Evolutionary conservation across 176 grass and related monocot species (phyloP).

Genomic region (Eremochloa ophiuroides): DNA sequence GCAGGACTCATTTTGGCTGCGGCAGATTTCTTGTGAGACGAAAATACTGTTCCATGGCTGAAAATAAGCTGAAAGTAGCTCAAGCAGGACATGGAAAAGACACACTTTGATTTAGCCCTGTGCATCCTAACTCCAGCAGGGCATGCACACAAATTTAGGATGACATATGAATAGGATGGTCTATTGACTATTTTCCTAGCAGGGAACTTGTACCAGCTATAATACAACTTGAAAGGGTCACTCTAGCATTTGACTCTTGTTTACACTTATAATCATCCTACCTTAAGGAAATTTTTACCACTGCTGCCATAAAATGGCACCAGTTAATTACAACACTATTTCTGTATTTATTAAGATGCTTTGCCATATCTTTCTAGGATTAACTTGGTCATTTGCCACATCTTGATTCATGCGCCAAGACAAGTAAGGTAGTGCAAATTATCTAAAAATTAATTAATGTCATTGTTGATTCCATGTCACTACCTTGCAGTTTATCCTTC

Average conservation of each 20-base stretch:
- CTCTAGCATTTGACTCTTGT: neutral
- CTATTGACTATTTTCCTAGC: neutral
- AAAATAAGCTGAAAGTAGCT: no score
- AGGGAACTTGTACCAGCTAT: neutral
- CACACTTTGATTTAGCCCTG: neutral
- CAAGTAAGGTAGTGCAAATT: neutral
- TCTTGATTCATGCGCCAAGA: neutral
- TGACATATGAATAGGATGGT: neutral
- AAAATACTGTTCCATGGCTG: no score
- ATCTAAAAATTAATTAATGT: slow-evolving; percentile 9
- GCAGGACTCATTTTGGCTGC: no score
- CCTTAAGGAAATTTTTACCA: neutral
- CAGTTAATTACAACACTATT: neutral
- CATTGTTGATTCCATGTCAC: neutral
- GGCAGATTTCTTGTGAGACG: no score
- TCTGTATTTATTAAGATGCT: neutral
- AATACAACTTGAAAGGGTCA: neutral
- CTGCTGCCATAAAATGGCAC: neutral
- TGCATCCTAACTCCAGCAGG: slow-evolving; percentile 6
- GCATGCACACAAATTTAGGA: neutral
- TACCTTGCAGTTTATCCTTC: slow-evolving; percentile 98
- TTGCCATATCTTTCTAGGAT: neutral
- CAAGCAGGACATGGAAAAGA: no score
- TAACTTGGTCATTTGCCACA: neutral
- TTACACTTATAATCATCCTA: neutral